Conservation (phyloP, 768 basidiomycete species). For the Termitomyces eurrhizus region DNA sequence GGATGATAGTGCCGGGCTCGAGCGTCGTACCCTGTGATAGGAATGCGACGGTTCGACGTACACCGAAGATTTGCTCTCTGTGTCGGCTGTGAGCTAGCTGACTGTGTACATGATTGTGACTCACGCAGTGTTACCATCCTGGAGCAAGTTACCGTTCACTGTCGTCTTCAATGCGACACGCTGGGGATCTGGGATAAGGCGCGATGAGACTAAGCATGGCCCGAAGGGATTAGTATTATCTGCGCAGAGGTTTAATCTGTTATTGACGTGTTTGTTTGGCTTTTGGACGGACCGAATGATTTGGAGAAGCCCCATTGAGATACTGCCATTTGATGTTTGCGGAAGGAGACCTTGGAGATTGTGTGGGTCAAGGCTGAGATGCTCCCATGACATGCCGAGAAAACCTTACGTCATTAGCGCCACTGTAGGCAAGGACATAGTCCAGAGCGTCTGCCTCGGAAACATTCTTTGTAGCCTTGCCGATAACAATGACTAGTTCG, state of each 20-base stretch:
- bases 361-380: neutral
- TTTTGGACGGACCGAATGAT: conserved; percentile 57
- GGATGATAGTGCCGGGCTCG: conserved; percentile 74
- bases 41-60: conserved; percentile 73
- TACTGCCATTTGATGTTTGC: conserved; percentile 74
- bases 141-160: conserved; percentile 64
- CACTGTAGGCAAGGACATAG: conserved; percentile 83
- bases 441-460: conserved; percentile 77
- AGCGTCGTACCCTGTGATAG: conserved; percentile 85
- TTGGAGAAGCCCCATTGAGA: conserved; percentile 91
- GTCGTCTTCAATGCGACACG: conserved; percentile 55
- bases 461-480: conserved; percentile 77
- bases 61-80: conserved; percentile 80
- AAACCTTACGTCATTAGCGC: conserved; percentile 63
- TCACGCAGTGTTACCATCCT: conserved; percentile 78
- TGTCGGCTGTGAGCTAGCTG: neutral
- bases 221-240: conserved; percentile 76
- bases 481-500: conserved; percentile 79
- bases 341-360: conserved; percentile 65
- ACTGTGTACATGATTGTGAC: conserved; percentile 21
- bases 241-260: conserved; percentile 17
- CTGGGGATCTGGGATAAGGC: conserved; percentile 63
- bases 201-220: conserved; percentile 72
- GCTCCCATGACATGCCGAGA: neutral
- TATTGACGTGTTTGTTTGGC: neutral